A percentile compares a stretch with the other conserved stretches of the same genome.
These are phyloP conservation scores for Rhodotorula sp. DNA, from an alignment of 1,284 basidiomycete genomes.

Conservation along the genomic window DNA sequence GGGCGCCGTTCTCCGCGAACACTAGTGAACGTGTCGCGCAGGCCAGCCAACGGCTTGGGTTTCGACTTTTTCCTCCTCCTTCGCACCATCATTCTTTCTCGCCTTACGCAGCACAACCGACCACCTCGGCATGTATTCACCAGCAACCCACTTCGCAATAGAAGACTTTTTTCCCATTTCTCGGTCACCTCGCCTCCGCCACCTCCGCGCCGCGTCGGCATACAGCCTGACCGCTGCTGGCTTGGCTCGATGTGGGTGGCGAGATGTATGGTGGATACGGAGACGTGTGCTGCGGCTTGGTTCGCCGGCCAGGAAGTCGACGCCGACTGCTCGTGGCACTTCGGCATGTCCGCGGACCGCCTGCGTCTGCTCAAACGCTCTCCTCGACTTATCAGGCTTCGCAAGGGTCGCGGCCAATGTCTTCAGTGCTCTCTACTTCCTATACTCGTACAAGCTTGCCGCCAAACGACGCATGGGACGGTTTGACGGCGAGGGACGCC, in stretches of 20 bases:
- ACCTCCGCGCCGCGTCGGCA: background rate
- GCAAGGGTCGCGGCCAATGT: background rate
- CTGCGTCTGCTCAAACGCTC: background rate
- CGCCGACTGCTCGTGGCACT: background rate
- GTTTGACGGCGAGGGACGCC: background rate
- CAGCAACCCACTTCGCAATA: background rate
- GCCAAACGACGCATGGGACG: background rate
- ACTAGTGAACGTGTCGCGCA: conserved; percentile 9
- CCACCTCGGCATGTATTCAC: background rate
- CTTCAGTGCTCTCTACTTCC: too few relatives aligned
- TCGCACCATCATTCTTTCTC: background rate
- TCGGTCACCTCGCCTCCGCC: background rate
- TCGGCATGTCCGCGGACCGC: background rate
- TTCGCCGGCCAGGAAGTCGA: background rate
- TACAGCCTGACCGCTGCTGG: background rate
- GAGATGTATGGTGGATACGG: background rate
- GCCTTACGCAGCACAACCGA: background rate
- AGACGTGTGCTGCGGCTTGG: background rate
- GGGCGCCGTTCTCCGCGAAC: conserved; percentile 43
- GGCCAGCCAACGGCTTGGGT: background rate
- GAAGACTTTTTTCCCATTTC: background rate
- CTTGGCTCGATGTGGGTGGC: background rate
- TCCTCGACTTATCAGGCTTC: background rate
- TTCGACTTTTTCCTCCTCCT: background rate
- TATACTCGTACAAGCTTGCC: background rate